phyloP scores from a whole-genome alignment of 306 rosid species.

The Rubus parviflorus region DNA sequence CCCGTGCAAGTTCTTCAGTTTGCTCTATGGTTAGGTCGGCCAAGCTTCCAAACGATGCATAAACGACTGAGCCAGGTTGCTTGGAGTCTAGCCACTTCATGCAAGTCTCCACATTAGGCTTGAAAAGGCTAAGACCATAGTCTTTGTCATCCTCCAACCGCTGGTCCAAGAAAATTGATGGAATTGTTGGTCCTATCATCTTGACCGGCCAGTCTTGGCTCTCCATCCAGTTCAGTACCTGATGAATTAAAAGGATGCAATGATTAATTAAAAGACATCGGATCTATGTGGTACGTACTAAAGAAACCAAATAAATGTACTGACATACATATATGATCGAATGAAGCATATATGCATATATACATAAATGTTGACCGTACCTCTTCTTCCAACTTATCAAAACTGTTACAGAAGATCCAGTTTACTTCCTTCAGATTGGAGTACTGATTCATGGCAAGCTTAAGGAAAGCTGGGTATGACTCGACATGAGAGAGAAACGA shows the following conservation, averaged over 20 bases:
- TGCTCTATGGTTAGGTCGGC: constrained; percentile 3
- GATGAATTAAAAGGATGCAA: not conserved
- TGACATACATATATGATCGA: too few relatives aligned
- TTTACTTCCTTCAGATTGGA: constrained; percentile 14
- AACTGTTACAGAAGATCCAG: constrained; percentile 9
- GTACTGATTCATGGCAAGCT: constrained; percentile 5
- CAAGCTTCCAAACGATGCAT: constrained; percentile 26
- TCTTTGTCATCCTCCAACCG: constrained; percentile 14
- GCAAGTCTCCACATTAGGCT: not conserved
- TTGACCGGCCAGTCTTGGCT: constrained; percentile 7
- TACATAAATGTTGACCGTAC: not conserved
- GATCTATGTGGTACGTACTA: too few relatives aligned
- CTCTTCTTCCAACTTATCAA: constrained; percentile 19
- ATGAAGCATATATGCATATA: not conserved
- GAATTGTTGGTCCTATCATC: constrained; percentile 27
- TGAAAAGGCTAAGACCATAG: constrained; percentile 13
- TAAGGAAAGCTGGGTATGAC: not conserved
- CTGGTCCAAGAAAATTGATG: constrained; percentile 18
- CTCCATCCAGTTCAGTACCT: constrained; percentile 21
- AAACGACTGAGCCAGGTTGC: constrained; percentile 13
- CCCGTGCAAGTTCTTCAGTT: constrained; percentile 23
- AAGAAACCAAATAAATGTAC: too few relatives aligned
- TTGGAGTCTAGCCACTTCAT: constrained; percentile 9
- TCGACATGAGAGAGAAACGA: not conserved
- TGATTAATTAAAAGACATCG: not conserved